Conservation (phyloP, 352 stramenopile genomes). For the Globisporangium solare region DNA sequence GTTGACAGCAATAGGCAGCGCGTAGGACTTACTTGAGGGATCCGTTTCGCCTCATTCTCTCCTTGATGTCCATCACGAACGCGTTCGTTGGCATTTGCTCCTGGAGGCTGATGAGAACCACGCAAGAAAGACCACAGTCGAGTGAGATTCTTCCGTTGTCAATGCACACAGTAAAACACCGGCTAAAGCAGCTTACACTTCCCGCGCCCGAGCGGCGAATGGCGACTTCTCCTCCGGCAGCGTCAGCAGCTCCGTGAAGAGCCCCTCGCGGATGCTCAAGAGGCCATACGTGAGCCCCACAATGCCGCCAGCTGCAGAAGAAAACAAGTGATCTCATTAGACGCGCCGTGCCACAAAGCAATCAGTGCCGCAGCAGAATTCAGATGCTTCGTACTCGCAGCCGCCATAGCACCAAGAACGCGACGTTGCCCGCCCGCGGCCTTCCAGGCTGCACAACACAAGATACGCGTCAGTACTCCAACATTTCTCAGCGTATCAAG, state of each 20-base stretch:
- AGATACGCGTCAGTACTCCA: background rate
- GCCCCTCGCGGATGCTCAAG: conserved; percentile 26
- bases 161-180: background rate
- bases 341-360: background rate
- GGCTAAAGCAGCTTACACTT: conserved; percentile 17
- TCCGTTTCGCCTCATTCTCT: conserved; percentile 41
- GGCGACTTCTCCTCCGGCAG: conserved; percentile 33
- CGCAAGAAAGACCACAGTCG: background rate
- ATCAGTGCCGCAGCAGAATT: background rate
- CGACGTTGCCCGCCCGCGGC: conserved; percentile 37
- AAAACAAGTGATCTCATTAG: background rate
- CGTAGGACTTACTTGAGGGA: conserved; percentile 33
- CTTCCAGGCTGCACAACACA: conserved; percentile 29
- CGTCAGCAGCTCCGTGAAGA: conserved; percentile 34
- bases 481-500: background rate
- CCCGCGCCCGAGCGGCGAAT: conserved; percentile 20
- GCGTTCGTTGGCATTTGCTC: conserved; percentile 38
- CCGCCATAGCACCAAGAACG: conserved; percentile 26
- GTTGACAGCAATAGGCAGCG: background rate
- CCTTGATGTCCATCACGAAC: conserved; percentile 49
- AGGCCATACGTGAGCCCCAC: conserved; percentile 29
- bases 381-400: conserved; percentile 24
- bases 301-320: conserved; percentile 21
- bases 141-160: background rate
- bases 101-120: conserved; percentile 22